phyloP scores from a whole-genome alignment of 176 grass and related monocot genomes.

The Canna indica region DNA sequence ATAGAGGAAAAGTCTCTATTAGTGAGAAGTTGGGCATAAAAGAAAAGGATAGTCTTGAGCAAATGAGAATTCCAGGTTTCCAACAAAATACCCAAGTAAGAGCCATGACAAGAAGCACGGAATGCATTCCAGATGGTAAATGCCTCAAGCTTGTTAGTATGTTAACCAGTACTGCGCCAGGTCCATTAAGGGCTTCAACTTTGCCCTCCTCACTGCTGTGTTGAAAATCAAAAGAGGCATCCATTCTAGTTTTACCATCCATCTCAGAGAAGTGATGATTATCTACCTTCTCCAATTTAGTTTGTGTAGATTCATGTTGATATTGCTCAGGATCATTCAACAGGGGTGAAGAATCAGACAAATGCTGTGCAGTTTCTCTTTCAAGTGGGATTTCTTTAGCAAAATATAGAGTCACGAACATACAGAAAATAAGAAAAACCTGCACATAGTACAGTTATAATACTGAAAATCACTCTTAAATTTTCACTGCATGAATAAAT shows the following conservation, averaged over 20 bases:
- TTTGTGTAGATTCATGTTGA: conserved; percentile 29
- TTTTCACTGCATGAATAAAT: neutral
- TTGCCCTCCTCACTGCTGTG: conserved; percentile 30
- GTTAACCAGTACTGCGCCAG: conserved; percentile 84
- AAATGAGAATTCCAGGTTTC: neutral
- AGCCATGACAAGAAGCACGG: conserved; percentile 92
- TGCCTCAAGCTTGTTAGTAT: conserved; percentile 96
- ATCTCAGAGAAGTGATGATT: conserved; percentile 27
- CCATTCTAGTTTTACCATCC: conserved; percentile 24
- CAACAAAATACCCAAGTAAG: conserved; percentile 74
- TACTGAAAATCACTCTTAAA: conserved; percentile 7
- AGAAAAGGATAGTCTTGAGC: neutral
- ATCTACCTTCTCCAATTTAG: conserved; percentile 29
- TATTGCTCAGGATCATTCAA: conserved; percentile 53
- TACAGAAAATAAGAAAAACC: conserved; percentile 85
- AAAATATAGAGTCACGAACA: conserved; percentile 91
- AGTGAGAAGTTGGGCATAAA: neutral
- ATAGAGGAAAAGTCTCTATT: neutral
- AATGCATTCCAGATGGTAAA: conserved; percentile 83
- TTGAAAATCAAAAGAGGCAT: conserved; percentile 26
- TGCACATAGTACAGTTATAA: conserved; percentile 13
- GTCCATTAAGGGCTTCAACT: conserved; percentile 55
- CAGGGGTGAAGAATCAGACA: conserved; percentile 87
- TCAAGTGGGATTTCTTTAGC: conserved; percentile 79
- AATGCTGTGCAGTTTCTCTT: conserved; percentile 25